A percentile compares a stretch with the other conserved stretches of the same genome.
Evolutionary conservation across 495 filamentous ascomycete genomes (phyloP).

Genomic region (Tetracladium marchalianum): DNA sequence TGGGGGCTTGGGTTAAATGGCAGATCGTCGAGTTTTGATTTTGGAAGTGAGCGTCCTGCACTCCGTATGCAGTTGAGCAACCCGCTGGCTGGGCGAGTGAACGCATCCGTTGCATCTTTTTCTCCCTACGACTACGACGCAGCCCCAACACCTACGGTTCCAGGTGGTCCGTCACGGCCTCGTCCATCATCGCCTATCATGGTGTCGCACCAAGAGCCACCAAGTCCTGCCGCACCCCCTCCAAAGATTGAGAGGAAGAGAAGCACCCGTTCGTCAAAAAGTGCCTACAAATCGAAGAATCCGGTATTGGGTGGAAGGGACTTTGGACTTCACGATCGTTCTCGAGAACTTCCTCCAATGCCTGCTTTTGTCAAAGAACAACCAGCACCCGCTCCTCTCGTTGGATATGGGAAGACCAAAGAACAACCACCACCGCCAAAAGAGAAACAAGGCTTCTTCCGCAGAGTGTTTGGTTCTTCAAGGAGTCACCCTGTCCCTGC

Average conservation of each 20-base stretch:
- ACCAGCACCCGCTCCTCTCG: slow-evolving; percentile 37
- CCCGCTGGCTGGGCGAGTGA: slow-evolving; percentile 19
- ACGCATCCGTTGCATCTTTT: slow-evolving; percentile 18
- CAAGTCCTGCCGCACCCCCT: slow-evolving; percentile 18
- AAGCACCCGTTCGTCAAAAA: slow-evolving; percentile 50
- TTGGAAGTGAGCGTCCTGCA: slow-evolving; percentile 33
- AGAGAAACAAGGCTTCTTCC: slow-evolving; percentile 83
- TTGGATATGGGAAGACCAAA: slow-evolving; percentile 50
- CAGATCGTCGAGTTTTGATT: slow-evolving; percentile 74
- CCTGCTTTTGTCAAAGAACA: slow-evolving; percentile 18
- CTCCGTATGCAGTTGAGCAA: slow-evolving; percentile 15
- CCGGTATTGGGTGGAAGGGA: slow-evolving; percentile 8
- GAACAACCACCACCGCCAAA: slow-evolving; percentile 27
- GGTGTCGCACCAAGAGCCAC: slow-evolving; percentile 9
- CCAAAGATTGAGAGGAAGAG: slow-evolving; percentile 42
- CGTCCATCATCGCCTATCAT: slow-evolving; percentile 21
- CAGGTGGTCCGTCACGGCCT: slow-evolving; percentile 56
- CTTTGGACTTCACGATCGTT: slow-evolving; percentile 13
- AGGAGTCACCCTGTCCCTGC: slow-evolving; percentile 26
- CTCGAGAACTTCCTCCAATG: slow-evolving; percentile 17
- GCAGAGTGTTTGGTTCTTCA: slow-evolving; percentile 64
- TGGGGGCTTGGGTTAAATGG: slow-evolving; percentile 46
- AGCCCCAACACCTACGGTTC: slow-evolving; percentile 81
- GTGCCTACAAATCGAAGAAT: slow-evolving; percentile 17
- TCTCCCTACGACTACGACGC: slow-evolving; percentile 56